Conservation (phyloP, 371 early-diverging fungal genomes). For the Saksenaea oblongispora region DNA sequence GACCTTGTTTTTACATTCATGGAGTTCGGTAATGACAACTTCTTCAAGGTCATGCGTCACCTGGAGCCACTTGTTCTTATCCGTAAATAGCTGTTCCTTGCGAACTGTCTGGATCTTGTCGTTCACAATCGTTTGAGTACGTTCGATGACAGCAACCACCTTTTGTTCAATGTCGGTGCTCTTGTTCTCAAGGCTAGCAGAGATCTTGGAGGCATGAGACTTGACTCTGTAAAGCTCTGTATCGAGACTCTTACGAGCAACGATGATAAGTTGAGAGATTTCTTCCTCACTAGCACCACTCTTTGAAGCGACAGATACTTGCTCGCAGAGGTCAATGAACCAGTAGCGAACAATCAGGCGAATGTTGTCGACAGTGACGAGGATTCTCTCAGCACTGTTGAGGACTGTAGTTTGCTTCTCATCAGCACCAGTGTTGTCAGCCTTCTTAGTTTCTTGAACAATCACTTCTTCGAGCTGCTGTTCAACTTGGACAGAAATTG, state of each 20-base stretch:
- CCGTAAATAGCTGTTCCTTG: slow-evolving; percentile 16
- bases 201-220: slow-evolving; percentile 15
- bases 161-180: slow-evolving; percentile 9
- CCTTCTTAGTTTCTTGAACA: slow-evolving; percentile 3
- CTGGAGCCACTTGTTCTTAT: slow-evolving; percentile 24
- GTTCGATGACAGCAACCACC: slow-evolving; percentile 28
- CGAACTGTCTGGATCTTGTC: slow-evolving; percentile 20
- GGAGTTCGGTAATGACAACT: slow-evolving; percentile 20
- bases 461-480: slow-evolving; percentile 12
- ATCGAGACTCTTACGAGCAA: background rate
- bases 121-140: slow-evolving; percentile 19
- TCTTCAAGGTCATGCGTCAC: slow-evolving; percentile 27
- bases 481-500: slow-evolving; percentile 10
- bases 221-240: slow-evolving; percentile 9
- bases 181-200: slow-evolving; percentile 8
- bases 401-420: background rate
- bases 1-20: slow-evolving; percentile 21
- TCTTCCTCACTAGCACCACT: slow-evolving; percentile 17
- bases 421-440: background rate
- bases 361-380: slow-evolving; percentile 17
- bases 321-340: slow-evolving; percentile 16
- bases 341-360: slow-evolving; percentile 25
- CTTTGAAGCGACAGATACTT: slow-evolving; percentile 13
- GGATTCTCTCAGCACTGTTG: slow-evolving; percentile 4
- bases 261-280: slow-evolving; percentile 9